Conservation (phyloP, 768 basidiomycete species). For the Auriscalpium orientale region DNA sequence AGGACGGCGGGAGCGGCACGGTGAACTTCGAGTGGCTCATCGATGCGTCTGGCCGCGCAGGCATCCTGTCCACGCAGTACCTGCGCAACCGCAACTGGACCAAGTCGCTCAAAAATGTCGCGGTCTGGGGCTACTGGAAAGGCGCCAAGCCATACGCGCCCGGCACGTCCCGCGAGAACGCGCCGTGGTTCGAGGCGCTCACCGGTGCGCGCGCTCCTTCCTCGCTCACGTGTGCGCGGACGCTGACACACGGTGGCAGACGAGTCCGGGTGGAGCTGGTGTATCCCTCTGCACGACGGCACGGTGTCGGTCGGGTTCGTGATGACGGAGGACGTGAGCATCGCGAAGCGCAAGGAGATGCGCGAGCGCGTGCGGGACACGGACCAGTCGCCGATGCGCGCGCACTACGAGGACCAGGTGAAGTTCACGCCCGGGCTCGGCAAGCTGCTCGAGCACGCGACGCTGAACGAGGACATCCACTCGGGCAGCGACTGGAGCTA, state of each 20-base stretch:
- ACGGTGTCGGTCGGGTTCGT: constrained; percentile 47
- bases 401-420: not conserved
- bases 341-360: constrained; percentile 7
- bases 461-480: constrained; percentile 18
- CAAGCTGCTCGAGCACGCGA: not conserved
- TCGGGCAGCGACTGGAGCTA: constrained; percentile 33
- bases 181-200: constrained; percentile 48
- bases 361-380: not conserved
- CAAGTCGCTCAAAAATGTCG: constrained; percentile 52
- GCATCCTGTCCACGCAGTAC: constrained; percentile 52
- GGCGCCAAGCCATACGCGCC: constrained; percentile 37
- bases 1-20: constrained; percentile 11
- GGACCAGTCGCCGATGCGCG: not conserved
- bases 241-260: constrained; percentile 22
- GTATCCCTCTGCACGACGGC: constrained; percentile 43
- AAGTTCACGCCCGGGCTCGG: not conserved
- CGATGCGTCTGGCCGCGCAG: constrained; percentile 61
- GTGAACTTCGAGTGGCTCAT: constrained; percentile 46
- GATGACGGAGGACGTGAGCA: constrained; percentile 28
- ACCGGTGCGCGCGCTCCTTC: constrained; percentile 36
- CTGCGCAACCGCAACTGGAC: constrained; percentile 55
- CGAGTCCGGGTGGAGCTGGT: constrained; percentile 50
- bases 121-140: constrained; percentile 70
- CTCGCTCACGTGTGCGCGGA: too few species aligned
- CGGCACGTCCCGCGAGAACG: constrained; percentile 25